A percentile compares a stretch with the other conserved stretches of the same genome.
Evolutionary conservation across 345 rosid species (phyloP).

Genomic region (Hibiscus mutabilis): DNA sequence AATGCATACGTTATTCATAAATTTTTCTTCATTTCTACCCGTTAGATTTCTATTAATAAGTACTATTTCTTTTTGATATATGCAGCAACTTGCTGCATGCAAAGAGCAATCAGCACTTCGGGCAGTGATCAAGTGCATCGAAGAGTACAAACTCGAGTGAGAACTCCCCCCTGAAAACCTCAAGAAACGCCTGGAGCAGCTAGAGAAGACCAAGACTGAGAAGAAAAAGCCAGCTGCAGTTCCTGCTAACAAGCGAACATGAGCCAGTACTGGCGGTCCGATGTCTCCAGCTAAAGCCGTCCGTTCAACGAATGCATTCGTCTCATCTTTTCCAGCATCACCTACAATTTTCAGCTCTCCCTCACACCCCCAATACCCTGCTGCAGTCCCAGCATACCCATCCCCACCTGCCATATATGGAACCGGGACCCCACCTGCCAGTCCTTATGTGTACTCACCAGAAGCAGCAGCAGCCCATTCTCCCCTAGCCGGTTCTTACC

Average conservation of each 20-base stretch:
- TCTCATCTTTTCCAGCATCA: conserved; percentile 81
- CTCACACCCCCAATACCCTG: conserved; percentile 65
- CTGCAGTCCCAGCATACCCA: conserved; percentile 51
- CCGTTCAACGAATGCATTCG: conserved; percentile 80
- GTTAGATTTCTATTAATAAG: too few relatives aligned
- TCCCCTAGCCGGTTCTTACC: conserved; percentile 40
- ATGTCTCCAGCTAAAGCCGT: conserved; percentile 99
- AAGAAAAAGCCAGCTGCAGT: conserved; percentile 74
- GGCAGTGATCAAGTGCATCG: conserved; percentile 90
- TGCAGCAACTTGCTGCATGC: conserved; percentile 75
- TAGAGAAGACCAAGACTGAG: conserved; percentile 89
- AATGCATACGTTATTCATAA: too few relatives aligned
- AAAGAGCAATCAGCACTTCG: conserved; percentile 94
- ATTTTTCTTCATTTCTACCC: too few relatives aligned
- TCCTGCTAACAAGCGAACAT: conserved; percentile 92
- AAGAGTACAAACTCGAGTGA: conserved; percentile 85
- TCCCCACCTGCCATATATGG: conserved; percentile 67
- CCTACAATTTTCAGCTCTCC: conserved; percentile 74
- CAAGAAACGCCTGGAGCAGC: conserved; percentile 93
- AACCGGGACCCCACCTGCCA: conserved; percentile 45
- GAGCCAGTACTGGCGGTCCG: conserved; percentile 85
- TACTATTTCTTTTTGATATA: too few relatives aligned
- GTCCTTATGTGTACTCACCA: conserved; percentile 54
- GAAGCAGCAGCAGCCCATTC: conserved; percentile 53
- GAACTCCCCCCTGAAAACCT: conserved; percentile 90